These are phyloP conservation scores for Russula earlei DNA, from an alignment of 768 basidiomycete species.

Conservation along the genomic window DNA sequence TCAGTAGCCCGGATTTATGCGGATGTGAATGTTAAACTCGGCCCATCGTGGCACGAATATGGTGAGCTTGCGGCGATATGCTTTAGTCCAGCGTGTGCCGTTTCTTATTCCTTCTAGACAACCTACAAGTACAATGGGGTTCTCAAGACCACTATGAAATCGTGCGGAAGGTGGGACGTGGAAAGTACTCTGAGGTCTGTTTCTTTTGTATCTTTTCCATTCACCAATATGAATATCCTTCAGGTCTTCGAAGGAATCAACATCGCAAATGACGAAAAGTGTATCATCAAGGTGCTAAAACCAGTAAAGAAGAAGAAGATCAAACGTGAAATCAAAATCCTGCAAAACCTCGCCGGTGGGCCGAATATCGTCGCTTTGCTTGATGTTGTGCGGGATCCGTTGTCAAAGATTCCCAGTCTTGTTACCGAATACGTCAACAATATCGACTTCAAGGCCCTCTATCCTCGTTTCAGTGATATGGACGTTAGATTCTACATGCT, in stretches of 20 bases:
- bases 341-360: conserved; percentile 92
- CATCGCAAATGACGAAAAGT: conserved; percentile 84
- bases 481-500: conserved; percentile 97
- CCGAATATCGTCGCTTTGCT: conserved; percentile 90
- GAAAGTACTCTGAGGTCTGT: conserved; percentile 88
- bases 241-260: conserved; percentile 93
- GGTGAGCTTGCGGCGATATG: conserved; percentile 39
- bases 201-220: conserved; percentile 7
- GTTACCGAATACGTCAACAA: conserved; percentile 98
- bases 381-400: conserved; percentile 92
- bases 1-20: conserved; percentile 82
- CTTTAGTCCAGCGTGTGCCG: not conserved
- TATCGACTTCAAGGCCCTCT: conserved; percentile 93
- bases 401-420: conserved; percentile 93
- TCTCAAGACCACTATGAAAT: conserved; percentile 97
- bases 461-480: conserved; percentile 90
- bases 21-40: conserved; percentile 80
- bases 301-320: conserved; percentile 99
- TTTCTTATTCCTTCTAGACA: conserved; percentile 45
- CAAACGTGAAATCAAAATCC: conserved; percentile 96
- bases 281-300: conserved; percentile 97
- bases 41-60: conserved; percentile 93
- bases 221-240: not conserved
- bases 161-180: conserved; percentile 89
- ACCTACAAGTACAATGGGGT: conserved; percentile 96